These are phyloP conservation scores for Pisolithus sp. DNA, from an alignment of 768 basidiomycete species.

Conservation along the genomic window DNA sequence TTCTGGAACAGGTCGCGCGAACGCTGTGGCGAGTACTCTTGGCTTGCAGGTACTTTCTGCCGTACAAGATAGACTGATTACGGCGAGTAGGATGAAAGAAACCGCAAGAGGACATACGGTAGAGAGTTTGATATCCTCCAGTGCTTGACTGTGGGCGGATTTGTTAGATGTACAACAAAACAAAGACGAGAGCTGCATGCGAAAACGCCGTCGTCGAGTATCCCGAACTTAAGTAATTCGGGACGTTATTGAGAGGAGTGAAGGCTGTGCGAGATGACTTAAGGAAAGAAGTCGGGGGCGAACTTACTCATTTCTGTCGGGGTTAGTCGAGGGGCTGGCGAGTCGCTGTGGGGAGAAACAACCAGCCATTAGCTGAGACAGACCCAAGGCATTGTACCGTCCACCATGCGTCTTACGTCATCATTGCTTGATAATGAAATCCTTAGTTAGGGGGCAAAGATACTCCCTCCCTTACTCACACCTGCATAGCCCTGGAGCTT, in stretches of 20 bases:
- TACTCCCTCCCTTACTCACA: constrained; percentile 6
- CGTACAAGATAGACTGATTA: background rate
- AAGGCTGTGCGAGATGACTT: constrained; percentile 7
- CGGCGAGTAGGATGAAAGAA: background rate
- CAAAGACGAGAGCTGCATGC: constrained; percentile 57
- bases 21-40: constrained; percentile 44
- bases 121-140: constrained; percentile 27
- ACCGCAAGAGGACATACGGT: constrained; percentile 18
- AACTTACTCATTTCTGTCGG: constrained; percentile 26
- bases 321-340: constrained; percentile 18
- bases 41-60: constrained; percentile 3
- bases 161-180: constrained; percentile 60
- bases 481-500: constrained; percentile 12
- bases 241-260: constrained; percentile 7
- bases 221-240: constrained; percentile 20
- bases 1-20: constrained; percentile 51
- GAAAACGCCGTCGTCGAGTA: constrained; percentile 26
- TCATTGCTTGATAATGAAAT: constrained; percentile 18
- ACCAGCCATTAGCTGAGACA: constrained; percentile 4
- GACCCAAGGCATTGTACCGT: constrained; percentile 14
- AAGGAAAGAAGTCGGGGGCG: constrained; percentile 14
- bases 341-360: constrained; percentile 17
- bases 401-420: constrained; percentile 24
- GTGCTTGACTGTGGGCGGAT: constrained; percentile 45
- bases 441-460: background rate